phyloP scores from a whole-genome alignment of 768 basidiomycete species.

The Tulasnella sp. region DNA sequence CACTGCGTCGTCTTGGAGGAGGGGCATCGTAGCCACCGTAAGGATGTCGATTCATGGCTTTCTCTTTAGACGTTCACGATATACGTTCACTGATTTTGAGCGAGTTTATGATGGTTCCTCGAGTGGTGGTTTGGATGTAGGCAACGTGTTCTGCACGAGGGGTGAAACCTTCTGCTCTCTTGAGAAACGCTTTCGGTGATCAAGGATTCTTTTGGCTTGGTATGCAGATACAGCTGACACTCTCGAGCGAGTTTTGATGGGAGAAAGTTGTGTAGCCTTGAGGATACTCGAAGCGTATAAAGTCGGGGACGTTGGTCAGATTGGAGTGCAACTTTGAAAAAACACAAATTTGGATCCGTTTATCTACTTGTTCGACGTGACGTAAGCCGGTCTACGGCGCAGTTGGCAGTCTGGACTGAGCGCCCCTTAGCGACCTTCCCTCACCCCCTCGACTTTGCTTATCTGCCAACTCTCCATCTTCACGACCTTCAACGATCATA shows the following conservation, averaged over 20 bases:
- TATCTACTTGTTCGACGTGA: not conserved
- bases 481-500: not conserved
- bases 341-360: not conserved
- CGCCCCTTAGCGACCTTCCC: not conserved
- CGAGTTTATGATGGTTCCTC: slow-evolving; percentile 14
- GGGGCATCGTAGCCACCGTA: slow-evolving; percentile 64
- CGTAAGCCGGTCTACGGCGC: not conserved
- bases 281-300: not conserved
- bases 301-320: not conserved
- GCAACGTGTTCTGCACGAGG: slow-evolving; percentile 10
- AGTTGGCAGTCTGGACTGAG: not conserved
- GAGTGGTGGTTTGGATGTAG: not conserved
- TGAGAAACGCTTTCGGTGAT: not conserved
- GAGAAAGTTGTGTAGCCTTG: not conserved
- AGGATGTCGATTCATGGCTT: slow-evolving; percentile 79
- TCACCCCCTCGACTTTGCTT: not conserved
- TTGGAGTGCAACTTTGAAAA: not conserved
- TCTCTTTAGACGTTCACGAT: slow-evolving; percentile 23
- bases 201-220: not conserved
- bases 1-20: slow-evolving; percentile 45
- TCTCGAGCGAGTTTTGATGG: not conserved
- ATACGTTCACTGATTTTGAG: slow-evolving; percentile 5
- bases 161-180: not conserved
- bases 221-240: not conserved
- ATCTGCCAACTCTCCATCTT: not conserved